These are phyloP conservation scores for Aspergillus uvarum DNA, from an alignment of 2,329 filamentous ascomycete genomes.

Conservation along the genomic window DNA sequence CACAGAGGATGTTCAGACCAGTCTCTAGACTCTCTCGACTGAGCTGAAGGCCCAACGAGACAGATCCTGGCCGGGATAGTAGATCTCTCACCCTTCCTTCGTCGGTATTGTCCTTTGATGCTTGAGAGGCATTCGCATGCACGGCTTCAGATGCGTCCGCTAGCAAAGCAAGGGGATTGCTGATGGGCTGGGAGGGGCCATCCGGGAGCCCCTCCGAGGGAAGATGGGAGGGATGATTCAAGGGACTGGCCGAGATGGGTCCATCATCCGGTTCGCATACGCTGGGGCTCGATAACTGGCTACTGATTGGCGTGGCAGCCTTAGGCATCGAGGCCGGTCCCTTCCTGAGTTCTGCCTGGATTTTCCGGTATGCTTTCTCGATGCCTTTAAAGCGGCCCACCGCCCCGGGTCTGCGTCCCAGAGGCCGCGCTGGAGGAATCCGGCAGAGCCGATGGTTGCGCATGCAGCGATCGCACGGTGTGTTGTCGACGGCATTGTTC, in stretches of 20 bases:
- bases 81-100: conserved; percentile 7
- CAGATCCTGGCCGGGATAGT: conserved; percentile 21
- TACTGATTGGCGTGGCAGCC: not conserved
- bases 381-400: conserved; percentile 29
- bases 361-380: conserved; percentile 30
- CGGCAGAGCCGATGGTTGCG: conserved; percentile 25
- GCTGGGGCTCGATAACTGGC: not conserved
- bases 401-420: conserved; percentile 29
- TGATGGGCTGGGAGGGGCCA: conserved; percentile 18
- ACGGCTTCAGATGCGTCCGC: conserved; percentile 28
- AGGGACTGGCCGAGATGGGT: too few relatives aligned
- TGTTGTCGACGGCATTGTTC: not conserved
- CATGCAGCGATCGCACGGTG: conserved; percentile 29
- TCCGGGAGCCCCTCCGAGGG: too few relatives aligned
- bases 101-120: not conserved
- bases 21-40: conserved; percentile 19
- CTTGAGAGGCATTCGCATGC: conserved; percentile 6
- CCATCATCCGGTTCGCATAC: too few relatives aligned
- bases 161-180: conserved; percentile 29
- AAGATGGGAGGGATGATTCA: too few relatives aligned
- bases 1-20: conserved; percentile 22
- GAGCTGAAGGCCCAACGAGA: conserved; percentile 27
- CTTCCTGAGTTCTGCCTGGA: conserved; percentile 27
- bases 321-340: not conserved
- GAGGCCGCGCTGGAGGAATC: conserved; percentile 24